Conservation (phyloP, 228 moss, liverwort and hornwort genomes). For the Sphagnum magellanicum region DNA sequence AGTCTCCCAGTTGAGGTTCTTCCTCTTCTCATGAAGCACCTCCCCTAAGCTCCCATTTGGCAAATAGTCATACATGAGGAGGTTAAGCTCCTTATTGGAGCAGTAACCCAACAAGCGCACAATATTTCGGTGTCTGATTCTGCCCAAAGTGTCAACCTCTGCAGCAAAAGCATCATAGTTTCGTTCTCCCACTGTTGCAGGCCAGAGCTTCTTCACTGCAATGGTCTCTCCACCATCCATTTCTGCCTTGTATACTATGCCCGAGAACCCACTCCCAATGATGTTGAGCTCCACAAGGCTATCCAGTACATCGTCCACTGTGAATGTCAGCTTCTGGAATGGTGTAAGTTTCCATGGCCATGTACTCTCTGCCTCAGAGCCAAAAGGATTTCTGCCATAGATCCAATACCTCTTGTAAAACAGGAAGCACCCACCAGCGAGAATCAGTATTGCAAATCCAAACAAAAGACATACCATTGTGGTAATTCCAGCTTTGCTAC, state of each 20-base stretch:
- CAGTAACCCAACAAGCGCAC: slow-evolving; percentile 46
- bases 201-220: slow-evolving; percentile 55
- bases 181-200: slow-evolving; percentile 33
- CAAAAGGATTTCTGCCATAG: slow-evolving; percentile 10
- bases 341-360: slow-evolving; percentile 48
- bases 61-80: slow-evolving; percentile 92
- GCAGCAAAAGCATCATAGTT: slow-evolving; percentile 50
- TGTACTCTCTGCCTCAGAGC: slow-evolving; percentile 23
- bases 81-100: slow-evolving; percentile 85
- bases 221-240: slow-evolving; percentile 41
- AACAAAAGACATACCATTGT: slow-evolving; percentile 39
- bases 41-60: slow-evolving; percentile 85
- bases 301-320: slow-evolving; percentile 36
- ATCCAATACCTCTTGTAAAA: slow-evolving; percentile 48
- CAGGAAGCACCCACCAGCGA: slow-evolving; percentile 32
- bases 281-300: slow-evolving; percentile 38
- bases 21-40: slow-evolving; percentile 44
- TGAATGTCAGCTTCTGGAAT: slow-evolving; percentile 48
- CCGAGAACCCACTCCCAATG: slow-evolving; percentile 45
- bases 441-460: slow-evolving; percentile 40
- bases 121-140: slow-evolving; percentile 52
- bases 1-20: slow-evolving; percentile 50
- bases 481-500: slow-evolving; percentile 27
- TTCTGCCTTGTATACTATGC: slow-evolving; percentile 54
- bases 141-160: slow-evolving; percentile 46